Conservation (phyloP, 140 eudicot genomes). For the Stevia rebaudiana region DNA sequence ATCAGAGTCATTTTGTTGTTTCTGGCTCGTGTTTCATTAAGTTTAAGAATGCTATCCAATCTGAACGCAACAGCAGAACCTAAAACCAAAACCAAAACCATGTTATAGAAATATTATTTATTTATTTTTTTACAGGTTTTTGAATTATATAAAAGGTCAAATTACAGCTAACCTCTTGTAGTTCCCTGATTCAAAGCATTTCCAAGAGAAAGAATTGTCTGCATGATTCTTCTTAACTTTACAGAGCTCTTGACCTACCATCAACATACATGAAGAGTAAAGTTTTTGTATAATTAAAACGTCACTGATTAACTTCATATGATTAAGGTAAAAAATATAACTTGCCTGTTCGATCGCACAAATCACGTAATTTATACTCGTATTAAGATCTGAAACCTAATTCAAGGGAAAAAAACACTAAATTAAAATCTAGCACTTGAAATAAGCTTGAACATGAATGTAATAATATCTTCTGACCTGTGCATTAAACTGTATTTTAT, state of each 20-base stretch:
- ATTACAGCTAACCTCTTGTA: constrained; percentile 56
- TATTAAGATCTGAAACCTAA: constrained; percentile 81
- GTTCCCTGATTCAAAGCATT: constrained; percentile 98
- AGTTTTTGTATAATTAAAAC: not conserved
- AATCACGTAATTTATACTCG: constrained; percentile 47
- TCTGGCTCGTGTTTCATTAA: constrained; percentile 83
- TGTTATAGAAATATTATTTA: not conserved
- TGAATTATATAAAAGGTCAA: not conserved
- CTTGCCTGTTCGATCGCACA: constrained; percentile 80
- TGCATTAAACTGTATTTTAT: constrained; percentile 62
- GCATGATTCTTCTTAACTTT: constrained; percentile 80
- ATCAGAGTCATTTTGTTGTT: constrained; percentile 85
- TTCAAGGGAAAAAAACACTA: constrained; percentile 13
- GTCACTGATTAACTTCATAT: constrained; percentile 8
- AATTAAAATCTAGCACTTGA: constrained; percentile 16
- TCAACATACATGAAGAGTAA: constrained; percentile 13
- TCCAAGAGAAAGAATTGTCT: constrained; percentile 81
- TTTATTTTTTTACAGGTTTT: not conserved
- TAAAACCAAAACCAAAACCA: constrained; percentile 48
- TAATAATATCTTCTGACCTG: constrained; percentile 53
- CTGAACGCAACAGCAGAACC: constrained; percentile 95
- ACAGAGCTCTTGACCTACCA: constrained; percentile 74
- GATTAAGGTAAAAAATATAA: not conserved
- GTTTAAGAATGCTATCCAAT: constrained; percentile 93
- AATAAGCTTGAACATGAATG: constrained; percentile 9